Evolutionary conservation across 306 rosid genomes (phyloP).

Genomic region (Gleditsia sinensis): DNA sequence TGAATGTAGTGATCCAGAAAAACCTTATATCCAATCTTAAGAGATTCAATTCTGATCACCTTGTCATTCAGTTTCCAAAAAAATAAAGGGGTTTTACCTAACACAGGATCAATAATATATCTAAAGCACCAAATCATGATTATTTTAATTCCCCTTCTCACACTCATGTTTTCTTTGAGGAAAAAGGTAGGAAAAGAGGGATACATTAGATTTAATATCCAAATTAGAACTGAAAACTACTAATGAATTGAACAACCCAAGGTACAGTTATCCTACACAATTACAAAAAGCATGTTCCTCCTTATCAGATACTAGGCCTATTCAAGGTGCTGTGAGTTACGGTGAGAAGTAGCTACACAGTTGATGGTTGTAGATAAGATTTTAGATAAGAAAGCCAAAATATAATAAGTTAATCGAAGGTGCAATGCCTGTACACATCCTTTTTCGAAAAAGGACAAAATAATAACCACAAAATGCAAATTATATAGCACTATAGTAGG

Average conservation of each 20-base stretch:
- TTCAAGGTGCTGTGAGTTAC: background rate
- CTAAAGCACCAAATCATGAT: background rate
- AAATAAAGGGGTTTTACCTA: background rate
- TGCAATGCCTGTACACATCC: background rate
- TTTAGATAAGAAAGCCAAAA: background rate
- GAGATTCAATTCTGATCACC: background rate
- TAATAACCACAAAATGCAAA: slow-evolving; percentile 16
- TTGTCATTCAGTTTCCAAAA: background rate
- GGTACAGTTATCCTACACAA: too few relatives aligned
- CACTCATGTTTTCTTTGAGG: background rate
- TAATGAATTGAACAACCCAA: background rate
- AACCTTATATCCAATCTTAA: too few relatives aligned
- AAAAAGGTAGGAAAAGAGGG: background rate
- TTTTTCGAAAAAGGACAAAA: background rate
- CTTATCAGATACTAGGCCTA: background rate
- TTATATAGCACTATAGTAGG: slow-evolving; percentile 20
- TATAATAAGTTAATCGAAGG: too few relatives aligned
- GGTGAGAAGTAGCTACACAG: slow-evolving; percentile 20
- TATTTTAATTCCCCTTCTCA: background rate
- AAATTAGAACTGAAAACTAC: background rate
- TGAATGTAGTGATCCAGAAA: background rate
- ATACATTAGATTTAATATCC: background rate
- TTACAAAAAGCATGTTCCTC: background rate
- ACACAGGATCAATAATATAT: background rate
- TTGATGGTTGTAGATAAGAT: slow-evolving; percentile 5